Evolutionary conservation across 2,329 filamentous ascomycete species (phyloP).

Genomic region (Penicillium sp.): DNA sequence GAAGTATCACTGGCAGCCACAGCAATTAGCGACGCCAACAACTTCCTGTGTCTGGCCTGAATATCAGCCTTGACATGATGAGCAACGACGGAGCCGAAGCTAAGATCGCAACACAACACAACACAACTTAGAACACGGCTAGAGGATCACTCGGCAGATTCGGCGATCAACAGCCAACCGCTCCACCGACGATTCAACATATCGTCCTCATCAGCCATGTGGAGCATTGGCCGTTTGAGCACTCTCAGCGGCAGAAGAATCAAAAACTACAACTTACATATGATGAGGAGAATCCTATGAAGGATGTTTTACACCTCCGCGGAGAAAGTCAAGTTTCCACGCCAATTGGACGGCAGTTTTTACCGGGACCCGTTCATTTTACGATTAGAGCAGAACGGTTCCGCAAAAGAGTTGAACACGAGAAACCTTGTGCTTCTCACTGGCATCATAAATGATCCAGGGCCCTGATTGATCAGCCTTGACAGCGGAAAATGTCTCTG

Average conservation of each 20-base stretch:
- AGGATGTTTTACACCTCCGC: neutral
- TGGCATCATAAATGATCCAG: neutral
- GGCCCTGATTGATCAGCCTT: neutral
- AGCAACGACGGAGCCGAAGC: neutral
- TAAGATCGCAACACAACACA: neutral
- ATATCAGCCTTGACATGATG: neutral
- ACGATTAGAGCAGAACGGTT: constrained; percentile 1
- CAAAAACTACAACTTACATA: neutral
- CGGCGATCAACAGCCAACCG: neutral
- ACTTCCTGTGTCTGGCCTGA: neutral
- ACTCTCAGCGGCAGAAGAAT: neutral
- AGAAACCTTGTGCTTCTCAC: neutral
- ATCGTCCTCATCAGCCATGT: neutral
- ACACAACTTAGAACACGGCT: neutral
- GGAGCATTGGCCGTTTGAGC: neutral
- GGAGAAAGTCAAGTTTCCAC: neutral
- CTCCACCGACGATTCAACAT: neutral
- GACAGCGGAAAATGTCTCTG: neutral
- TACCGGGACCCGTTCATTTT: constrained; percentile 8
- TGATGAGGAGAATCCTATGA: neutral
- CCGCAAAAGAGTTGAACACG: neutral
- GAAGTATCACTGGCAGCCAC: neutral
- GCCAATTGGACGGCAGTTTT: constrained; percentile 19
- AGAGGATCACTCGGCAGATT: neutral
- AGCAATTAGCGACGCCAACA: too few species aligned